phyloP scores from a whole-genome alignment of 2,329 filamentous ascomycete species.

The Penicillium fuscoglaucum region DNA sequence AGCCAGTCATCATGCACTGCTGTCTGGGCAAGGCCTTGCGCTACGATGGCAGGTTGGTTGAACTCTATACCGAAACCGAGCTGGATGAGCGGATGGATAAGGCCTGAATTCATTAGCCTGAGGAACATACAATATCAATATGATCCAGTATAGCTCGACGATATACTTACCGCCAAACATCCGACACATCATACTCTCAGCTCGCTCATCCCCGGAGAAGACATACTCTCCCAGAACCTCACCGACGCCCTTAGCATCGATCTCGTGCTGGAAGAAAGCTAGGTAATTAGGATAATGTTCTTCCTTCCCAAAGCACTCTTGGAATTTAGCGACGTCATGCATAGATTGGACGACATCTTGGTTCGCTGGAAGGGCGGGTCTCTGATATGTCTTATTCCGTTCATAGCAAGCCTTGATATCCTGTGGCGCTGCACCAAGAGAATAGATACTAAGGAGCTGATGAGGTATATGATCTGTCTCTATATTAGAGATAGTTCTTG shows the following conservation, averaged over 20 bases:
- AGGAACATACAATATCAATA: background rate
- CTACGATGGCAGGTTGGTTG: conserved; percentile 75
- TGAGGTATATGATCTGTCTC: conserved; percentile 71
- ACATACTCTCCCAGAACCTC: conserved; percentile 65
- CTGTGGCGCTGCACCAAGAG: conserved; percentile 64
- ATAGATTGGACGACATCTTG: conserved; percentile 57
- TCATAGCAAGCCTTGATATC: conserved; percentile 66
- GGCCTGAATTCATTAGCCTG: conserved; percentile 46
- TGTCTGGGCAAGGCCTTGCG: conserved; percentile 75
- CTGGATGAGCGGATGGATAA: conserved; percentile 80
- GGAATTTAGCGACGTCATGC: conserved; percentile 57
- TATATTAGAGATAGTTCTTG: conserved; percentile 4
- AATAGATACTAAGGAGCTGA: conserved; percentile 73
- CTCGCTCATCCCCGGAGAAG: conserved; percentile 64
- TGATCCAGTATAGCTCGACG: background rate
- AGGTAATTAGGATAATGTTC: conserved; percentile 72
- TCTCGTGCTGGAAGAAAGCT: conserved; percentile 72
- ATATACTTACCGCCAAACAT: conserved; percentile 61
- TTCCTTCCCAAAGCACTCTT: conserved; percentile 62
- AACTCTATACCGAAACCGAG: conserved; percentile 84
- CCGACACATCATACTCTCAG: conserved; percentile 68
- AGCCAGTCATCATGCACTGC: conserved; percentile 66
- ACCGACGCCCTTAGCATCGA: conserved; percentile 64
- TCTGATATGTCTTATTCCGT: conserved; percentile 67
- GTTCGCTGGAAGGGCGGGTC: conserved; percentile 51